phyloP scores from a whole-genome alignment of 352 stramenopile species.

The Phytophthora citrophthora region DNA sequence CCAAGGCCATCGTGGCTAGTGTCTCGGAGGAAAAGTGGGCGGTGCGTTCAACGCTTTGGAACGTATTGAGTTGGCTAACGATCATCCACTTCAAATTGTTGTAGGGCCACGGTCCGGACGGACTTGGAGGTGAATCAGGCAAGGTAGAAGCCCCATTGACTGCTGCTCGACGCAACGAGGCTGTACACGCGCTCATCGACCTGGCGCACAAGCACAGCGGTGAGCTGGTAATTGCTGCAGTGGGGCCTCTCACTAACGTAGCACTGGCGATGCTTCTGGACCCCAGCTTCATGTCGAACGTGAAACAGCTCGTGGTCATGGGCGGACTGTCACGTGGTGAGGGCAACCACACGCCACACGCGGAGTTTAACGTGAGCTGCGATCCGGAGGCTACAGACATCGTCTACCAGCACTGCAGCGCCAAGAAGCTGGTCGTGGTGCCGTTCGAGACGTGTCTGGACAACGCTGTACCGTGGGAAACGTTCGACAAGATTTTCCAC shows the following conservation, averaged over 20 bases:
- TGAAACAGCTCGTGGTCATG: conserved; percentile 81
- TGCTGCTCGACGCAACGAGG: conserved; percentile 58
- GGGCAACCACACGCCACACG: conserved; percentile 70
- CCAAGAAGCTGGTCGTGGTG: conserved; percentile 69
- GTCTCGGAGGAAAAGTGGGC: conserved; percentile 71
- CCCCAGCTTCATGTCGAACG: conserved; percentile 61
- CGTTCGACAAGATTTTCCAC: conserved; percentile 74
- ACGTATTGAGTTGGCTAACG: neutral
- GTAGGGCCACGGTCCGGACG: conserved; percentile 76
- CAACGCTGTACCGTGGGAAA: conserved; percentile 59
- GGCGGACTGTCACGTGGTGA: conserved; percentile 71
- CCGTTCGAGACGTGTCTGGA: conserved; percentile 76
- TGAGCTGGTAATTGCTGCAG: conserved; percentile 76
- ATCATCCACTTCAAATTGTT: neutral
- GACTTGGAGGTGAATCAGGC: conserved; percentile 64
- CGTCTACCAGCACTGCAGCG: conserved; percentile 67
- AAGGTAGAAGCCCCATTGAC: conserved; percentile 36
- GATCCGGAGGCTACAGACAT: conserved; percentile 84
- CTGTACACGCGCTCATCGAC: conserved; percentile 71
- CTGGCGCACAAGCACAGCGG: conserved; percentile 58
- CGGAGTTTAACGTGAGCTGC: conserved; percentile 85
- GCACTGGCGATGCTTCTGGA: conserved; percentile 78
- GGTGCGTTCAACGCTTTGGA: conserved; percentile 25
- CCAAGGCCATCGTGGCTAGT: conserved; percentile 68
- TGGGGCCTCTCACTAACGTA: conserved; percentile 84